Conservation (phyloP, 768 basidiomycete genomes). For the Auricularia cornea region DNA sequence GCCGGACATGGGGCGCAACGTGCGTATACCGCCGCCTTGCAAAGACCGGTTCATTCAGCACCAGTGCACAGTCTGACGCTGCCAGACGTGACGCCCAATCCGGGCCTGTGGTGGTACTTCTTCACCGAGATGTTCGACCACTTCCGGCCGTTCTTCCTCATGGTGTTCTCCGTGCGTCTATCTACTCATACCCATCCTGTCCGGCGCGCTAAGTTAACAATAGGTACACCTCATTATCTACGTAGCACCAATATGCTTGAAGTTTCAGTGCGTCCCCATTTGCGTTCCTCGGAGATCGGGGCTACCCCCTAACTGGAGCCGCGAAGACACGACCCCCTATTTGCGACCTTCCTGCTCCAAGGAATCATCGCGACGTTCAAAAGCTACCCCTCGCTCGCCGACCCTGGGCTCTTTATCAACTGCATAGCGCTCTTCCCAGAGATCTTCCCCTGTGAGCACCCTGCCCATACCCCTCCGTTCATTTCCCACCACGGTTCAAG, state of each 20-base stretch:
- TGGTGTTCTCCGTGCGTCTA: slow-evolving; percentile 70
- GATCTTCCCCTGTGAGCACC: slow-evolving; percentile 62
- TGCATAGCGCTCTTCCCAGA: slow-evolving; percentile 81
- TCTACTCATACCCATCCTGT: slow-evolving; percentile 26
- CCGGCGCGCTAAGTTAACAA: slow-evolving; percentile 34
- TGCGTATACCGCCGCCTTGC: slow-evolving; percentile 26
- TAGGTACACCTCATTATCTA: slow-evolving; percentile 70
- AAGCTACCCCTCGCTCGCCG: slow-evolving; percentile 84
- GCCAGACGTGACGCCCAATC: slow-evolving; percentile 87
- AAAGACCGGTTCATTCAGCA: slow-evolving; percentile 2
- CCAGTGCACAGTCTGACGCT: slow-evolving; percentile 75
- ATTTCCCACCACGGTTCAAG: too few relatives aligned
- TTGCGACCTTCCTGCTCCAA: slow-evolving; percentile 63
- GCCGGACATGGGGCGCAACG: slow-evolving; percentile 82
- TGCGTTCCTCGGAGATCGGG: neutral
- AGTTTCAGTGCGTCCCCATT: slow-evolving; percentile 57
- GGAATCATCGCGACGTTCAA: slow-evolving; percentile 83
- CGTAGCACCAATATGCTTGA: slow-evolving; percentile 73
- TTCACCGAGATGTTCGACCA: slow-evolving; percentile 99
- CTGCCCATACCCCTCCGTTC: neutral
- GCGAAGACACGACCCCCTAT: slow-evolving; percentile 85
- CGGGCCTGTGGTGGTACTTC: slow-evolving; percentile 98
- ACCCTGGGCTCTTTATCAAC: slow-evolving; percentile 77
- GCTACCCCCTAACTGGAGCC: neutral
- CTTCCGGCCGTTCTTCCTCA: slow-evolving; percentile 90